Evolutionary conservation across 2,329 filamentous ascomycete genomes (phyloP).

Genomic region (Fusarium mundagurra): DNA sequence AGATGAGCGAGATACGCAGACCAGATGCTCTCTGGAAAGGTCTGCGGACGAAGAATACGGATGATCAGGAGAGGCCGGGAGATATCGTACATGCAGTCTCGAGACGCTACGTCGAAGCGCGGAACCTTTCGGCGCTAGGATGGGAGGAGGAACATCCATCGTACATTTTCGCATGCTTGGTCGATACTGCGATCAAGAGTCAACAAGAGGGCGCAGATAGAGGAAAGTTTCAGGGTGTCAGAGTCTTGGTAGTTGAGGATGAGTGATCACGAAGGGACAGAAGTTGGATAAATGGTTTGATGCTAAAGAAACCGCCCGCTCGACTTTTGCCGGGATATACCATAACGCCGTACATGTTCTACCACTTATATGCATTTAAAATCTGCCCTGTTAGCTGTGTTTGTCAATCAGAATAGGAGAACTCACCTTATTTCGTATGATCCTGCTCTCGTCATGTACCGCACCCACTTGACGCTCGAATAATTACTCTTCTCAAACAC

Average conservation of each 20-base stretch:
- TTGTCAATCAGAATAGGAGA: neutral
- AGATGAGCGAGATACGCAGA: slow-evolving; percentile 19
- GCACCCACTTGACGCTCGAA: slow-evolving; percentile 97
- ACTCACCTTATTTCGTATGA: slow-evolving; percentile 93
- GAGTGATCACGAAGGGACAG: slow-evolving; percentile 25
- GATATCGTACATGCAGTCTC: slow-evolving; percentile 46
- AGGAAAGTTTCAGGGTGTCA: slow-evolving; percentile 39
- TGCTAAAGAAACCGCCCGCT: slow-evolving; percentile 42
- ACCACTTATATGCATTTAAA: slow-evolving; percentile 45
- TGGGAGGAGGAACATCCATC: slow-evolving; percentile 45
- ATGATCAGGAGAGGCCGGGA: slow-evolving; percentile 25
- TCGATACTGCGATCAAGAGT: slow-evolving; percentile 43
- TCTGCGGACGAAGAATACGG: slow-evolving; percentile 26
- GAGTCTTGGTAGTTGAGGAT: slow-evolving; percentile 42
- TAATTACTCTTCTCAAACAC: slow-evolving; percentile 99
- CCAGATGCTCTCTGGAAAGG: slow-evolving; percentile 37
- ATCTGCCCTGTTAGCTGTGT: slow-evolving; percentile 43
- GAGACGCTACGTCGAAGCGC: slow-evolving; percentile 46
- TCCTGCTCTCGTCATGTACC: slow-evolving; percentile 97
- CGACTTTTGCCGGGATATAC: slow-evolving; percentile 46
- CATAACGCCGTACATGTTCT: slow-evolving; percentile 46
- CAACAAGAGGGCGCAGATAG: slow-evolving; percentile 42
- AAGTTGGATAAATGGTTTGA: slow-evolving; percentile 29
- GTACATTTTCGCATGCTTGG: slow-evolving; percentile 45
- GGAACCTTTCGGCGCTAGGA: slow-evolving; percentile 45